Evolutionary conservation across 2,329 filamentous ascomycete species (phyloP), one percentile per base, ranked within the genome.

Genomic region (Sphaceloma murrayae): DNA sequence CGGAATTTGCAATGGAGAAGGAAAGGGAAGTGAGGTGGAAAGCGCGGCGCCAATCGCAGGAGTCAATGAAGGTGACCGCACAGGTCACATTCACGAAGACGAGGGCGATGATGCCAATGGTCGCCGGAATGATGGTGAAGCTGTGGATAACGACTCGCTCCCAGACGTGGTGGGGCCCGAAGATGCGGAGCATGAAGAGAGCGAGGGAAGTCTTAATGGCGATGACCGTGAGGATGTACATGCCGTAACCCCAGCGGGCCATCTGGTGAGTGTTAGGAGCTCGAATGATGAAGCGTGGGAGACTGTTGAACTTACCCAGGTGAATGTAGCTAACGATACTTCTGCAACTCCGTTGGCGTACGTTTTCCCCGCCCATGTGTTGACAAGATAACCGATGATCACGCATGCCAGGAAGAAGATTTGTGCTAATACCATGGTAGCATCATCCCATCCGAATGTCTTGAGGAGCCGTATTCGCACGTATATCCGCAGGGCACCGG

Each of bases 371-470:
- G 21, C 14, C 22, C 22, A 40, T 6, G 22, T 40, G 24, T 40
- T 40, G 22, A 40, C 24, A 9, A 40, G 36, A 10, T 10, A 40
- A 8, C 27, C 14, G 36, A 40, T 26, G 36, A 40, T 29, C n/a
- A 29, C 24, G 36, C 36, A 40, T 13, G 19, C 19, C n/a, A 29
- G 16, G 24, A 40, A 40, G 36, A 40, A 40, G 24, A 40, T 29
- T 26, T 45, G 42, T 7, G 42, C 42, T 3, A 45, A 8, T 3
- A 67, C 48, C 56, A 68, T 65, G 2, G 58, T 54, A 10, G 52
- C 55, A 51, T 70, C 67, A 45, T 70, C 67, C 61, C 63, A 66
- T 2, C 67, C 65, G 45, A 67, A 64, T 33, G 55, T 63, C 11
- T 57, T 53, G 26, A 65, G 62, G 19, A 67, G 50, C 22, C 52